A percentile compares a stretch with the other conserved stretches of the same genome.
These are phyloP conservation scores for Penicillium macrosclerotiorum DNA, from an alignment of 495 filamentous ascomycete genomes.

Conservation along the genomic window DNA sequence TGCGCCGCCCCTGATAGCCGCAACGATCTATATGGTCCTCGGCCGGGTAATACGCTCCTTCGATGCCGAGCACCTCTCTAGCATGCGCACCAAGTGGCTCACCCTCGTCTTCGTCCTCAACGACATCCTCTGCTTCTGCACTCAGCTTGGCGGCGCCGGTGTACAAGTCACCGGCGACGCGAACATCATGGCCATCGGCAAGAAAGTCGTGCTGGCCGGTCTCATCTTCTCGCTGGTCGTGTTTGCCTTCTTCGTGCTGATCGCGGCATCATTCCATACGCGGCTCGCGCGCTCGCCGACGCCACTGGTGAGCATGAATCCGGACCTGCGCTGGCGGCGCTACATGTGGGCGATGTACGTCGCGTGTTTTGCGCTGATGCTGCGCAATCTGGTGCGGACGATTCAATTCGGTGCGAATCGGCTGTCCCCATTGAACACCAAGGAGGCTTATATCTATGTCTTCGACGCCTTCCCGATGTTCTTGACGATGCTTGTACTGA, in stretches of 20 bases:
- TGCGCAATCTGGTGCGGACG: slow-evolving; percentile 41
- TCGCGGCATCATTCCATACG: slow-evolving; percentile 27
- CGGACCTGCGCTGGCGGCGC: slow-evolving; percentile 20
- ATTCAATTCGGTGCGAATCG: slow-evolving; percentile 36
- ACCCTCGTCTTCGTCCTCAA: slow-evolving; percentile 39
- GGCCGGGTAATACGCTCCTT: slow-evolving; percentile 50
- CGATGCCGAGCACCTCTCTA: slow-evolving; percentile 41
- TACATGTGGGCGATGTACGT: slow-evolving; percentile 42
- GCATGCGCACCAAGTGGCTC: slow-evolving; percentile 24
- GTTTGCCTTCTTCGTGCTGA: slow-evolving; percentile 27
- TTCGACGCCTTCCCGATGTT: slow-evolving; percentile 39
- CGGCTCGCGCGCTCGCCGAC: slow-evolving; percentile 9
- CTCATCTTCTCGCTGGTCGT: slow-evolving; percentile 34
- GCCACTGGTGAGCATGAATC: slow-evolving; percentile 7
- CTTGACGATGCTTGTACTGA: slow-evolving; percentile 21
- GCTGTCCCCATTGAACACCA: slow-evolving; percentile 20
- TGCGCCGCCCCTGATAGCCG: slow-evolving; percentile 48
- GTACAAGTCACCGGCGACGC: slow-evolving; percentile 40
- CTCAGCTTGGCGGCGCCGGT: slow-evolving; percentile 38
- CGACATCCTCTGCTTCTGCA: slow-evolving; percentile 33
- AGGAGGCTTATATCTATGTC: slow-evolving; percentile 40
- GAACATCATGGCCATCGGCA: slow-evolving; percentile 29
- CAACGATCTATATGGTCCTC: slow-evolving; percentile 60
- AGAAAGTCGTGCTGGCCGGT: slow-evolving; percentile 31
- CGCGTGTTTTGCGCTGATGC: slow-evolving; percentile 34